A percentile compares a stretch with the other conserved stretches of the same genome.
These are phyloP conservation scores for cucumber (Cucumis sativus) DNA, from an alignment of 306 rosid species.

Conservation along the genomic window DNA sequence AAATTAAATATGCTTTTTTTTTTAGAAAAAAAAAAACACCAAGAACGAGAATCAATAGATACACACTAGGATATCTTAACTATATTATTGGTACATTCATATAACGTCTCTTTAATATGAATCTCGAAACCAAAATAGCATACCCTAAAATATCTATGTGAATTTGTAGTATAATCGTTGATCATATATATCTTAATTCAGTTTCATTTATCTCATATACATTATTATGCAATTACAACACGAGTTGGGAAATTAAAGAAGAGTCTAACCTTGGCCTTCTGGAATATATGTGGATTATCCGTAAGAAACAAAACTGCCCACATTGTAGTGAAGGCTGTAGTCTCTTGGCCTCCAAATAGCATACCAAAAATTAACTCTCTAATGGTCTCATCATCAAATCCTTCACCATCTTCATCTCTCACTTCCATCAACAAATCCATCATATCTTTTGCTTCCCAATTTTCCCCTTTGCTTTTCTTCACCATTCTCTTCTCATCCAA, in stretches of 20 bases:
- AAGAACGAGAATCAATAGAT: too few relatives aligned
- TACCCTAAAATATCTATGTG: too few relatives aligned
- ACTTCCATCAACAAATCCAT: constrained; percentile 12
- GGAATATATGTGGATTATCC: neutral
- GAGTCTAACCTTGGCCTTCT: constrained; percentile 3
- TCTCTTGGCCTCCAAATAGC: constrained; percentile 15
- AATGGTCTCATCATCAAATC: constrained; percentile 11
- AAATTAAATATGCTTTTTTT: too few relatives aligned
- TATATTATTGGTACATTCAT: too few relatives aligned
- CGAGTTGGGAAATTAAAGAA: neutral
- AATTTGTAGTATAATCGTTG: too few relatives aligned
- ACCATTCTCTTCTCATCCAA: neutral
- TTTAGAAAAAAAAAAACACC: too few relatives aligned
- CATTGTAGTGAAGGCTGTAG: neutral
- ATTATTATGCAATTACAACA: too few relatives aligned
- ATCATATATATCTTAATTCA: too few relatives aligned
- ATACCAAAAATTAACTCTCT: constrained; percentile 1
- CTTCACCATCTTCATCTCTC: constrained; percentile 15
- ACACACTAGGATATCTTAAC: too few relatives aligned
- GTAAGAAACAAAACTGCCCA: constrained; percentile 6
- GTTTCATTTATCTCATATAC: too few relatives aligned
- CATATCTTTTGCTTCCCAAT: neutral
- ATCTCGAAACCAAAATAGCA: too few relatives aligned
- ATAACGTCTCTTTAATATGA: too few relatives aligned
- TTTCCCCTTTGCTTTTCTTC: neutral